Evolutionary conservation across 768 basidiomycete genomes (phyloP), one percentile per base, ranked within the genome.

Genomic region (Macrolepiota albuminosa): DNA sequence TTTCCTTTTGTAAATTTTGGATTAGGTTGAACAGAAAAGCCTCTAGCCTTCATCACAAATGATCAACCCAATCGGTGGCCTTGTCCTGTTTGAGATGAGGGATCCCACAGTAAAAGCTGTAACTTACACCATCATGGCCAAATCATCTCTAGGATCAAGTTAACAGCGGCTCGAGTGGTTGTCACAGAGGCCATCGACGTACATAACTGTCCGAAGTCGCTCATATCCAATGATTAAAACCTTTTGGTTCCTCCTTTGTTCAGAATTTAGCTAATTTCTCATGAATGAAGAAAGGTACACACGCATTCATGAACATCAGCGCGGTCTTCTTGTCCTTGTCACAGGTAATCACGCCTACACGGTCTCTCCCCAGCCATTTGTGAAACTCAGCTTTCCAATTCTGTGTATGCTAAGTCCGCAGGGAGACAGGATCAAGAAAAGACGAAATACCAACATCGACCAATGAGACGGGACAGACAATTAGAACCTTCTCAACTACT

Each of bases 161-260:
- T 49, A n/a, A 42, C 6, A 50, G 31, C 0, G 36, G 10, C 21
- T 31, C 56, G 14, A 40, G 43, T 26, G 45, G 59, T 26, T 45
- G 33, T 24, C 34, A n/a, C 36, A 37, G 26, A 16, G 18, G 42
- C 59, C 45, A 60, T 37, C 31, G 18, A 40, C 57, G 59, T 67
- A 93, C 93, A 93, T 86, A 7, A 94, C 86, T 18, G 84, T 88
- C 50, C 93, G 78, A 39, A 97, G 79, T 55, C 90, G 86, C 68
- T 98, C 97, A 69, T 99, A 99, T 3, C 97, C 95, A 60, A 98
- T 95, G 61, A 99, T 84, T 21, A 99, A 77, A 2, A 98, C 92
- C 58, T 94, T 88, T 64, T 93, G 88, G 8, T 81, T 81, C 69
- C 81, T 85, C 36, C 91, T 91, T 66, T 54, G 60, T 33, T 60